Evolutionary conservation across 2,329 filamentous ascomycete genomes (phyloP).

Genomic region (Fusarium longipes): DNA sequence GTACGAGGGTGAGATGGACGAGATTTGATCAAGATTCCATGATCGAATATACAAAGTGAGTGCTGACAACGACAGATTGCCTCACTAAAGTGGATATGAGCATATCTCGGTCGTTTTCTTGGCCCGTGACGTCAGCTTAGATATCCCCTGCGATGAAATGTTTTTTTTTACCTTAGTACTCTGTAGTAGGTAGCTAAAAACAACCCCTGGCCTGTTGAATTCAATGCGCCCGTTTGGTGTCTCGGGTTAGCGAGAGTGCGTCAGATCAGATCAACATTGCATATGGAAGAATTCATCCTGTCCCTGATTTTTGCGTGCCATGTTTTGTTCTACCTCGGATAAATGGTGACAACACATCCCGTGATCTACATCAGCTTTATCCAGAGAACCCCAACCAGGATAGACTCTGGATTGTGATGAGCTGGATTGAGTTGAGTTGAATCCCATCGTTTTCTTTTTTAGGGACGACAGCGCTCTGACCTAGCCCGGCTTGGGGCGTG

Average conservation of each 20-base stretch:
- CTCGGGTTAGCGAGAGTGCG: slow-evolving; percentile 24
- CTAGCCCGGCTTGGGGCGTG: background rate
- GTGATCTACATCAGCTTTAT: slow-evolving; percentile 1
- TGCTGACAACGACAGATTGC: slow-evolving; percentile 17
- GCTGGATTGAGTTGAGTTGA: background rate
- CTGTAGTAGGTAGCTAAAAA: background rate
- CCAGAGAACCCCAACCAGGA: background rate
- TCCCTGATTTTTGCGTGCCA: background rate
- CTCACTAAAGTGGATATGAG: slow-evolving; percentile 16
- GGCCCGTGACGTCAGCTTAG: slow-evolving; percentile 41
- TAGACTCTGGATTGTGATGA: background rate
- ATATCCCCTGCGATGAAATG: slow-evolving; percentile 14
- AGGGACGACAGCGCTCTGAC: background rate
- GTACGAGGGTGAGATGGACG: slow-evolving; percentile 20
- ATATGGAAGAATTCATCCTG: background rate
- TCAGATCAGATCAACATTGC: slow-evolving; percentile 2
- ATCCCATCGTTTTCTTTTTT: background rate
- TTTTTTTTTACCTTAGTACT: background rate
- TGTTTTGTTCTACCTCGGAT: background rate
- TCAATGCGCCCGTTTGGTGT: slow-evolving; percentile 30
- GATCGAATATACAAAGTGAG: slow-evolving; percentile 18
- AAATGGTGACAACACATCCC: background rate
- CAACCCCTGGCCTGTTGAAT: slow-evolving; percentile 4
- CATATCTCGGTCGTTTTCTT: slow-evolving; percentile 24
- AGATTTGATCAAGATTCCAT: background rate